Evolutionary conservation across 345 rosid genomes (phyloP).

Genomic region (Hibiscus trionum): DNA sequence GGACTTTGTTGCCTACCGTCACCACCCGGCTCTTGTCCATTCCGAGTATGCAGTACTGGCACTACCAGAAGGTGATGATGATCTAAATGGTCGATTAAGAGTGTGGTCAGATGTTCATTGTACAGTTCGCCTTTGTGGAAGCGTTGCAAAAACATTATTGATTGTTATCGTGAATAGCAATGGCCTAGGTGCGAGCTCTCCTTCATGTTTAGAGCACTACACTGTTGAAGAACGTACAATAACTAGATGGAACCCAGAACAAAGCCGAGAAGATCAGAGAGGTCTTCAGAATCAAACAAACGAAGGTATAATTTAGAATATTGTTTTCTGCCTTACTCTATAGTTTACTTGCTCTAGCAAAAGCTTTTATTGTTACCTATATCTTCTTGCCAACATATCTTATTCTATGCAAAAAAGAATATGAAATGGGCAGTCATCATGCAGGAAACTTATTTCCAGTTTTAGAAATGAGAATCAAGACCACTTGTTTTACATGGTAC

Average conservation of each 20-base stretch:
- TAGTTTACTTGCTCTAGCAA: not conserved
- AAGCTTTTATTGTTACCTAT: not conserved
- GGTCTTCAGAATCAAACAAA: constrained; percentile 14
- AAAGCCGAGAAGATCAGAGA: constrained; percentile 47
- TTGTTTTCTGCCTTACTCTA: not conserved
- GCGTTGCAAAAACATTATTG: constrained; percentile 69
- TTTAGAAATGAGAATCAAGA: too few relatives aligned
- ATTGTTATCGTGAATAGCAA: constrained; percentile 35
- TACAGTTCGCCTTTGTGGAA: constrained; percentile 59
- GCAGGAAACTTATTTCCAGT: too few relatives aligned
- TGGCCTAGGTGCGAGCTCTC: constrained; percentile 25
- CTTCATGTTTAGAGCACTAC: constrained; percentile 36
- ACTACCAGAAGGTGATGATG: constrained; percentile 32
- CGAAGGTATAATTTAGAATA: not conserved
- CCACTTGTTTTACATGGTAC: too few relatives aligned
- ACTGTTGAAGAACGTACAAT: constrained; percentile 48
- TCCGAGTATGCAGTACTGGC: constrained; percentile 69
- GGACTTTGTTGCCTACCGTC: constrained; percentile 70
- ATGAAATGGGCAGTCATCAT: too few relatives aligned
- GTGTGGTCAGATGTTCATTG: constrained; percentile 71
- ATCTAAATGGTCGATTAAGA: constrained; percentile 35
- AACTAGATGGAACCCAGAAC: constrained; percentile 65
- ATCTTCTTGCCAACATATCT: too few relatives aligned
- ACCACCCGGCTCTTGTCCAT: constrained; percentile 81
- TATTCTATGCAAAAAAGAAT: too few relatives aligned